These are phyloP conservation scores for Aegilops umbellulata DNA, from an alignment of 176 grass and related monocot genomes.

Conservation along the genomic window DNA sequence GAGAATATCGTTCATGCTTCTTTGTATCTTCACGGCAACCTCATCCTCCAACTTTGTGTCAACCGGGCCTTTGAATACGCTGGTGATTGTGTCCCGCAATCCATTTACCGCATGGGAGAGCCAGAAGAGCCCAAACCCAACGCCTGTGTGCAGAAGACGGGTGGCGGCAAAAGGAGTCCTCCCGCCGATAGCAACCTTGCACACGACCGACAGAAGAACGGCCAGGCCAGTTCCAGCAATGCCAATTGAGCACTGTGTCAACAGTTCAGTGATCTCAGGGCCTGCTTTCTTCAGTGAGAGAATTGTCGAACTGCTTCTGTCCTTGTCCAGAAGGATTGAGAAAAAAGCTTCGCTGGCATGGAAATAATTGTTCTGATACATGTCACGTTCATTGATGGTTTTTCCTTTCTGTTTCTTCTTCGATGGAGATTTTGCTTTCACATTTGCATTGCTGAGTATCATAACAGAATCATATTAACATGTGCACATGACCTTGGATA, in stretches of 20 bases:
- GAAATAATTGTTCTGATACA: slow-evolving; percentile 65
- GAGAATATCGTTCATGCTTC: slow-evolving; percentile 58
- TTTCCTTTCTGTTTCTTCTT: slow-evolving; percentile 85
- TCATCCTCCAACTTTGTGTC: slow-evolving; percentile 54
- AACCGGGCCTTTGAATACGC: slow-evolving; percentile 43
- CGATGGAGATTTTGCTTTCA: slow-evolving; percentile 48
- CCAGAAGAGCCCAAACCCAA: slow-evolving; percentile 91
- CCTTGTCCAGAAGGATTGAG: slow-evolving; percentile 76
- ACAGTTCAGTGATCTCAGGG: slow-evolving; percentile 61
- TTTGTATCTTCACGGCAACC: slow-evolving; percentile 47
- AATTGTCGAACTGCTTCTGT: slow-evolving; percentile 23
- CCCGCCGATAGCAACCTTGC: slow-evolving; percentile 47
- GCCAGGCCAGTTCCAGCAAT: slow-evolving; percentile 90
- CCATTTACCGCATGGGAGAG: slow-evolving; percentile 71
- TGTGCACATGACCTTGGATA: neutral
- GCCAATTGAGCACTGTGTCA: slow-evolving; percentile 77
- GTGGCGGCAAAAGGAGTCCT: slow-evolving; percentile 53
- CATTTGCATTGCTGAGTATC: slow-evolving; percentile 29
- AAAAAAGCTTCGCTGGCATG: slow-evolving; percentile 78
- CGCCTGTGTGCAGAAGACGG: slow-evolving; percentile 61
- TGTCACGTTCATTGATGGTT: slow-evolving; percentile 55
- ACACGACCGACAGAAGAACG: slow-evolving; percentile 77
- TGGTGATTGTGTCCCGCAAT: slow-evolving; percentile 63
- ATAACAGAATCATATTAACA: neutral
- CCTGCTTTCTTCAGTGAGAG: slow-evolving; percentile 70